Conservation (phyloP, 2,329 filamentous ascomycete species). For the Grosmannia serpens region DNA sequence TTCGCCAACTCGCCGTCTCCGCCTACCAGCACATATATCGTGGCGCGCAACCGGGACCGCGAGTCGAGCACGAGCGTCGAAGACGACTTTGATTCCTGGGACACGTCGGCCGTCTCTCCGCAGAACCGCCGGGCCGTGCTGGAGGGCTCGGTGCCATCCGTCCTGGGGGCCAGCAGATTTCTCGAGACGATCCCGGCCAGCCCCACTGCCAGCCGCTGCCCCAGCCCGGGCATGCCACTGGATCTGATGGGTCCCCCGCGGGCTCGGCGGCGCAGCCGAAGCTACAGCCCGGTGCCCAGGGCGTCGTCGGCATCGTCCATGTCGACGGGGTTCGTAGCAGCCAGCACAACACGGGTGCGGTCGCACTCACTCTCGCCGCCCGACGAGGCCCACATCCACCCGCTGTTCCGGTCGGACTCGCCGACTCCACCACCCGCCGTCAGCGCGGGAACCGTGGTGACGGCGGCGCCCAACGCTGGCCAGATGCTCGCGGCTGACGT, state of each 20-base stretch:
- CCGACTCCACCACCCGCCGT: constrained; percentile 53
- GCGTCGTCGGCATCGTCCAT: constrained; percentile 15
- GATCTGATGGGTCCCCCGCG: constrained; percentile 40
- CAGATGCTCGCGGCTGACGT: constrained; percentile 45
- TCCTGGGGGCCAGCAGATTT: constrained; percentile 25
- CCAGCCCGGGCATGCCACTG: constrained; percentile 49
- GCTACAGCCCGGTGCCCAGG: constrained; percentile 37
- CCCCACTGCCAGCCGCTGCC: constrained; percentile 51
- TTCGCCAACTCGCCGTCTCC: constrained; percentile 21
- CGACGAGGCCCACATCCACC: constrained; percentile 62
- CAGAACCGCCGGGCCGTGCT: constrained; percentile 48
- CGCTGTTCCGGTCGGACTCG: constrained; percentile 63
- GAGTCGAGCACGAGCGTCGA: constrained; percentile 27
- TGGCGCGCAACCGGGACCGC: constrained; percentile 9
- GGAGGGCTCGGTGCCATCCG: constrained; percentile 32
- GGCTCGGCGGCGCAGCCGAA: constrained; percentile 33
- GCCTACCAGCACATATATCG: background rate
- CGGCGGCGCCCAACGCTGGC: constrained; percentile 57
- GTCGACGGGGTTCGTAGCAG: constrained; percentile 2
- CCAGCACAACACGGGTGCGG: background rate
- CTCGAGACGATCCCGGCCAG: constrained; percentile 63
- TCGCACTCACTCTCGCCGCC: constrained; percentile 15
- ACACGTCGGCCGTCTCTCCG: constrained; percentile 55
- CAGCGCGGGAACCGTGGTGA: constrained; percentile 55
- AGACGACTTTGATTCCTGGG: constrained; percentile 67